Evolutionary conservation across 495 filamentous ascomycete species (phyloP), one percentile per base, ranked within the genome.

Genomic region (Penicillium fimorum): DNA sequence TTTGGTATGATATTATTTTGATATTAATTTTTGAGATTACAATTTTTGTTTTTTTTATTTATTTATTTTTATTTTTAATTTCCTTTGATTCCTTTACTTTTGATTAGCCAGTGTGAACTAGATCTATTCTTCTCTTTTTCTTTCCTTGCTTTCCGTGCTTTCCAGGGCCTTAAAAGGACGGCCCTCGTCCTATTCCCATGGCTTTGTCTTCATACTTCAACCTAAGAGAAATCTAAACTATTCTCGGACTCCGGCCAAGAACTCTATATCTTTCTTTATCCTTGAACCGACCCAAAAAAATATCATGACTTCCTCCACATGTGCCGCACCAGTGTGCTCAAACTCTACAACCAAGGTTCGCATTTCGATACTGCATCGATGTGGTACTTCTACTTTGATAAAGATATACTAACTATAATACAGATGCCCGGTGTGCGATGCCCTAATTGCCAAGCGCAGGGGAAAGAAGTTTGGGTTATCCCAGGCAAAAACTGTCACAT

Each of bases 381-480:
- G 38, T 52, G 40, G 41, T 53, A 55, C 29, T n/a, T n/a, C n/a
- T 15, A n/a, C 42, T 32, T 42, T 51, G 10, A 54, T 15, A 7
- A 25, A 29, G 17, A 27, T 4, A 25, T 22, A 17, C 22, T 56
- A 11, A 43, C 50, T 17, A 46, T 57, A 6, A 30, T 12, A 5
- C 44, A 80, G 76, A 80, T 80, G 77, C 75, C 76, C 15, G 77
- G 77, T 50, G 71, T 77, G n/a, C 70, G 74, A 15, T 80, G 77
- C 59, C 76, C 73, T 18, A 75, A 56, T n/a, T 80, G 77, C 56
- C 51, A 59, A 17, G 52, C 57, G 0, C 41, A 70, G 27, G 77
- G 77, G 3, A 63, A 71, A 44, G 76, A 79, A 55, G 69, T 70
- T 33, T 80, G 77, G 77, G 77, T 80, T 0, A 78, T 80, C 53